phyloP scores from a whole-genome alignment of 1,284 basidiomycete species.

The Takashimella koratensis region DNA sequence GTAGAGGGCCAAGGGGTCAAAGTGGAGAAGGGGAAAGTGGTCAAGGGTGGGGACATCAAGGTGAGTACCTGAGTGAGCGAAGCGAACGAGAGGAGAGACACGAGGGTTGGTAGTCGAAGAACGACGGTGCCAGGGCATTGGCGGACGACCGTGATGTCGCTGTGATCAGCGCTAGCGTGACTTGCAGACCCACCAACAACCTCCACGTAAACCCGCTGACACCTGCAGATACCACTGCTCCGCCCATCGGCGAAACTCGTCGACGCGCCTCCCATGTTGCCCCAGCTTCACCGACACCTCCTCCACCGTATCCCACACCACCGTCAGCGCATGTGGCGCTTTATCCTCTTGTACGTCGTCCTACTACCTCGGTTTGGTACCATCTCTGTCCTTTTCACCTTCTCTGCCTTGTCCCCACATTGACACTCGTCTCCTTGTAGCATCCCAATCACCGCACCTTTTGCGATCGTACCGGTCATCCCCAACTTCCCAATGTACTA shows the following conservation, averaged over 20 bases:
- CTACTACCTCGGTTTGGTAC: constrained; percentile 6
- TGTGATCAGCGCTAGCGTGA: too few species aligned
- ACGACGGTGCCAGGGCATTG: too few species aligned
- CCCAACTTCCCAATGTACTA: constrained; percentile 54
- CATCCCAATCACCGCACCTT: constrained; percentile 45
- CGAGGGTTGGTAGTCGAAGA: not conserved
- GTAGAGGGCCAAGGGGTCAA: constrained; percentile 37
- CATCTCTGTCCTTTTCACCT: not conserved
- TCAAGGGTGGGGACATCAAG: constrained; percentile 22
- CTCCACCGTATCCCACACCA: constrained; percentile 45
- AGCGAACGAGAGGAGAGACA: not conserved
- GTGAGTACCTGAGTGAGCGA: constrained; percentile 19
- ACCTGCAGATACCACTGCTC: constrained; percentile 45
- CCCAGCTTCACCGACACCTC: constrained; percentile 40
- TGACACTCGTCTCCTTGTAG: constrained; percentile 13
- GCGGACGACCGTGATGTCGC: too few species aligned
- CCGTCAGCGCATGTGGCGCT: constrained; percentile 38
- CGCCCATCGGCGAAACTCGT: constrained; percentile 29
- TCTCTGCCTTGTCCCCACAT: not conserved
- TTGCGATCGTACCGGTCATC: constrained; percentile 51
- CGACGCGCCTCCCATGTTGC: constrained; percentile 30
- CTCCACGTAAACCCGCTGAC: too few species aligned
- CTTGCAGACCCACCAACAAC: too few species aligned
- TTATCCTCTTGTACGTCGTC: constrained; percentile 24
- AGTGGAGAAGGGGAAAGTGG: constrained; percentile 27